Conservation (phyloP, 2,329 filamentous ascomycete genomes). For the Alternaria ventricosa region DNA sequence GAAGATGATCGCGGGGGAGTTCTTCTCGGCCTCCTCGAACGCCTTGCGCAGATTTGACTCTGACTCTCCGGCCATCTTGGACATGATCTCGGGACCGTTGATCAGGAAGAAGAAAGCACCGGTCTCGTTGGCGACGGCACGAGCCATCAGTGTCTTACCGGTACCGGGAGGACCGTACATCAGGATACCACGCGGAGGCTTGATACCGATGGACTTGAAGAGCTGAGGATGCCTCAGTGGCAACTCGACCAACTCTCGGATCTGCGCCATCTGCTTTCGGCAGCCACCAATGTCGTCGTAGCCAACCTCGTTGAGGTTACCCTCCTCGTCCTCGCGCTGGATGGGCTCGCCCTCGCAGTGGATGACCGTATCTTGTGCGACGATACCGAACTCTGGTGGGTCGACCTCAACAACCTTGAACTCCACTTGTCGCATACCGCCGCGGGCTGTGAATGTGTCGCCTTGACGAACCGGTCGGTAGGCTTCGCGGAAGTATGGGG, state of each 20-base stretch:
- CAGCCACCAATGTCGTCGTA: conserved; percentile 99
- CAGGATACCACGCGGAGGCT: conserved; percentile 96
- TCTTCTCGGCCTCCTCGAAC: conserved; percentile 99
- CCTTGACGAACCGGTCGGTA: conserved; percentile 97
- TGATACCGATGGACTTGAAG: conserved; percentile 99
- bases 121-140: conserved; percentile 98
- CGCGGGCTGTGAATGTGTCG: conserved; percentile 95
- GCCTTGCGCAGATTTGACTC: conserved; percentile 98
- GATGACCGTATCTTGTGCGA: conserved; percentile 97
- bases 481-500: conserved; percentile 98
- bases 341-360: conserved; percentile 98
- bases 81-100: conserved; percentile 99
- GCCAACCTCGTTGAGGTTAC: conserved; percentile 97
- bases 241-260: conserved; percentile 97
- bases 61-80: conserved; percentile 99
- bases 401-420: conserved; percentile 99
- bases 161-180: conserved; percentile 95
- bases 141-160: conserved; percentile 98
- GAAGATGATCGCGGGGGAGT: conserved; percentile 98
- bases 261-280: conserved; percentile 99
- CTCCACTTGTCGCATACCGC: conserved; percentile 98
- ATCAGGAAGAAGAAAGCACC: conserved; percentile 99
- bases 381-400: conserved; percentile 97
- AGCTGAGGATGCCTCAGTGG: conserved; percentile 96
- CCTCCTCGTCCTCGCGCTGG: conserved; percentile 98